phyloP scores from a whole-genome alignment of 768 basidiomycete genomes.

The Amylocystis lapponica region DNA sequence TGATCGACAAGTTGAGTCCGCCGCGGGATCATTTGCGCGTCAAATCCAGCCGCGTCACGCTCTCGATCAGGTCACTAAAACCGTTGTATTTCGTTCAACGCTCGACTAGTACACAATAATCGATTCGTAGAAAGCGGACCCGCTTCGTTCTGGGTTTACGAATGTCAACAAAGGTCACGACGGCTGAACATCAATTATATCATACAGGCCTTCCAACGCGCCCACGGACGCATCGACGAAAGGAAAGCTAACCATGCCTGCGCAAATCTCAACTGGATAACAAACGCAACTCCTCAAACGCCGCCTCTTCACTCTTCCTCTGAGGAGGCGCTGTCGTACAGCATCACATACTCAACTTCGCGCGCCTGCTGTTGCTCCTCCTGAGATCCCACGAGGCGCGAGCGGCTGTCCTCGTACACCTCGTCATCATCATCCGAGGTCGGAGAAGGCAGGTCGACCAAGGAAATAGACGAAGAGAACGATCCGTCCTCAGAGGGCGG shows the following conservation, averaged over 20 bases:
- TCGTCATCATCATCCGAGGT: slow-evolving; percentile 33
- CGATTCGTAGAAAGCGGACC: no score
- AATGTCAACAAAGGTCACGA: not conserved
- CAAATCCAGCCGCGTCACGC: no score
- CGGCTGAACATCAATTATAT: not conserved
- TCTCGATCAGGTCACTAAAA: no score
- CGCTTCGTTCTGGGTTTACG: not conserved
- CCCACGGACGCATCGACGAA: not conserved
- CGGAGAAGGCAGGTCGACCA: slow-evolving; percentile 58
- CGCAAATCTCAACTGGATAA: not conserved
- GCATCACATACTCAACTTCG: slow-evolving; percentile 59
- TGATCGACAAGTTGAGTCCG: no score
- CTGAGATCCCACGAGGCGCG: slow-evolving; percentile 28
- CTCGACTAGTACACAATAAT: no score
- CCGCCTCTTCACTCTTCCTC: slow-evolving; percentile 38
- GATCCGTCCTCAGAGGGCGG: slow-evolving; percentile 27
- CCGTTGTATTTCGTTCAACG: no score
- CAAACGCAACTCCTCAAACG: not conserved
- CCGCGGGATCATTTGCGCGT: no score
- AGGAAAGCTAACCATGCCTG: not conserved
- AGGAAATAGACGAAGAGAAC: slow-evolving; percentile 45
- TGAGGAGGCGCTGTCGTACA: slow-evolving; percentile 62
- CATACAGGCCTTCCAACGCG: not conserved
- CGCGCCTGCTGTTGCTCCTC: slow-evolving; percentile 8
- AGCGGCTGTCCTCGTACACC: slow-evolving; percentile 54